Evolutionary conservation across 129 eudicot genomes (phyloP).

Genomic region (Kitagawia praeruptora): DNA sequence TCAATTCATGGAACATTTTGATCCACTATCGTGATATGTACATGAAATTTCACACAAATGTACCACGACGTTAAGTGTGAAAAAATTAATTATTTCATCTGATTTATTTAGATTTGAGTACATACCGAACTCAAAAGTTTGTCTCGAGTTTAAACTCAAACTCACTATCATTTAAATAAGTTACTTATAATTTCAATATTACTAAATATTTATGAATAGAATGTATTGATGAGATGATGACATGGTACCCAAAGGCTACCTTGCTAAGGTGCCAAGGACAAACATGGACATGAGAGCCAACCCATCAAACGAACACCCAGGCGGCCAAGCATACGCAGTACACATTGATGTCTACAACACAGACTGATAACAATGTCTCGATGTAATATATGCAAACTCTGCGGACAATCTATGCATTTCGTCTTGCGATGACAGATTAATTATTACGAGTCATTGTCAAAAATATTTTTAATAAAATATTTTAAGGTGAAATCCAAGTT

Average conservation of each 20-base stretch:
- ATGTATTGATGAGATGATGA: conserved; percentile 20
- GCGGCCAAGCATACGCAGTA: conserved; percentile 1
- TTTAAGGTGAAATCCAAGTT: not conserved
- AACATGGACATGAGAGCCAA: conserved; percentile 78
- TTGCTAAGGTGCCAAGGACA: conserved; percentile 72
- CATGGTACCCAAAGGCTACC: conserved; percentile 88
- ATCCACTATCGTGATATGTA: not conserved
- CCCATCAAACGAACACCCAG: conserved; percentile 77
- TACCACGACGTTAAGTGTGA: not conserved
- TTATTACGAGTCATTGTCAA: not conserved
- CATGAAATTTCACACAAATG: not conserved
- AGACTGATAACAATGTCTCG: too few species aligned
- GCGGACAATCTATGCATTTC: too few species aligned
- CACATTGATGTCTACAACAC: too few species aligned
- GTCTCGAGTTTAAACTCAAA: not conserved
- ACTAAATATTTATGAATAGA: too few species aligned
- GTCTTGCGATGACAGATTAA: too few species aligned
- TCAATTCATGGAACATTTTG: not conserved
- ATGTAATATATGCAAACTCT: too few species aligned
- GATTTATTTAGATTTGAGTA: too few species aligned
- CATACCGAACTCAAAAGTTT: not conserved
- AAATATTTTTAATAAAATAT: not conserved
- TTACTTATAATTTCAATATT: too few species aligned
- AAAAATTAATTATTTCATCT: not conserved
- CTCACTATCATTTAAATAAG: not conserved